phyloP scores from a whole-genome alignment of 83 land plant species.

The Thuja plicata region DNA sequence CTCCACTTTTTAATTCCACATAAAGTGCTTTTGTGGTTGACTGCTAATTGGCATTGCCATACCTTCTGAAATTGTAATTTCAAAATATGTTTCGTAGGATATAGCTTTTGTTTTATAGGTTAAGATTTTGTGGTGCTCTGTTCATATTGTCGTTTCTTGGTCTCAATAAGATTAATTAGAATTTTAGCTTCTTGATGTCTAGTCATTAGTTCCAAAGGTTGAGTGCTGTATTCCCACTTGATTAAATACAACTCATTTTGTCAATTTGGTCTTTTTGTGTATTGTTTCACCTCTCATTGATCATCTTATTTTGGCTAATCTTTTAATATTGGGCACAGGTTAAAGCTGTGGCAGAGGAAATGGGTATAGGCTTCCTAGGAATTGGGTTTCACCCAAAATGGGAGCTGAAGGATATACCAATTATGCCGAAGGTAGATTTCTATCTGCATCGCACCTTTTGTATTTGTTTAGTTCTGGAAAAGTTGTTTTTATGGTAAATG shows the following conservation, averaged over 20 bases:
- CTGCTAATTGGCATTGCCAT: not conserved
- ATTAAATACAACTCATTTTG: not conserved
- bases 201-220: not conserved
- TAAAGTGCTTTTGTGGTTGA: not conserved
- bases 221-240: not conserved
- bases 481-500: too few species aligned
- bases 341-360: conserved; percentile 98
- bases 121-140: not conserved
- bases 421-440: conserved; percentile 90
- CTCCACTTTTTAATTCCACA: not conserved
- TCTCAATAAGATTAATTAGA: not conserved
- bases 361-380: conserved; percentile 94
- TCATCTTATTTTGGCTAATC: not conserved
- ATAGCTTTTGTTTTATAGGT: not conserved
- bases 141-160: not conserved
- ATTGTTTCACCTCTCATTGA: not conserved
- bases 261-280: not conserved
- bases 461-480: not conserved
- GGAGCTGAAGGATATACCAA: conserved; percentile 70
- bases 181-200: too few species aligned
- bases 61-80: not conserved
- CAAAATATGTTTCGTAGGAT: not conserved
- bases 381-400: conserved; percentile 98
- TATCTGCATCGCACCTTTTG: not conserved
- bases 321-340: conserved; percentile 49